Evolutionary conservation across 2,329 filamentous ascomycete genomes (phyloP).

Genomic region (Fusarium mangiferae): DNA sequence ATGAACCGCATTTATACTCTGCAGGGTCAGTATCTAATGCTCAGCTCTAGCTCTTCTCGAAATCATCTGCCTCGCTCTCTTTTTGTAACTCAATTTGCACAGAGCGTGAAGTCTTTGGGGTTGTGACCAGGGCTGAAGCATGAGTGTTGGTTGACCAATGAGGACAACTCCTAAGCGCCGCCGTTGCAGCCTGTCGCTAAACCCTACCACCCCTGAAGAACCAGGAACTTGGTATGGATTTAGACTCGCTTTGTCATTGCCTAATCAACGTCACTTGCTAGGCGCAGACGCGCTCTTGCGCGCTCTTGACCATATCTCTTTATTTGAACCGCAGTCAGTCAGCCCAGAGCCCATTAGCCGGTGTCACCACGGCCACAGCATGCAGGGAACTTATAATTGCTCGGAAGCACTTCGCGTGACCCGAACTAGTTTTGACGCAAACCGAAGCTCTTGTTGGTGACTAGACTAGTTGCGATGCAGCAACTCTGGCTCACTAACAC

Average conservation of each 20-base stretch:
- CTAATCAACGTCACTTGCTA: constrained; percentile 30
- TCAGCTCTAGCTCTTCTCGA: not conserved
- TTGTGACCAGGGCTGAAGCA: constrained; percentile 40
- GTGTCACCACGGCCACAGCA: constrained; percentile 4
- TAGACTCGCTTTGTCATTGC: constrained; percentile 16
- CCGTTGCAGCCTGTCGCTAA: constrained; percentile 42
- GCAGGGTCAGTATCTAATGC: not conserved
- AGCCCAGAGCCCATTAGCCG: constrained; percentile 16
- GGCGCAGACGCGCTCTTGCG: constrained; percentile 21
- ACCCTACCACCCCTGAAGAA: constrained; percentile 38
- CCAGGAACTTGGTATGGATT: constrained; percentile 26
- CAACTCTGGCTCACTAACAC: constrained; percentile 23
- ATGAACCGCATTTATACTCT: not conserved
- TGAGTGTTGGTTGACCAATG: constrained; percentile 40
- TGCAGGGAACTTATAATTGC: constrained; percentile 28
- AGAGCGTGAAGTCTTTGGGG: constrained; percentile 27
- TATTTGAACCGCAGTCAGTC: not conserved
- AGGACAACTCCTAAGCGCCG: constrained; percentile 45
- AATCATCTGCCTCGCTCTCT: not conserved
- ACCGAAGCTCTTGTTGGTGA: constrained; percentile 40
- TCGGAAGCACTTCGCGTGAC: constrained; percentile 3
- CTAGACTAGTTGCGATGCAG: constrained; percentile 28
- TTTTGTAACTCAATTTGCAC: not conserved
- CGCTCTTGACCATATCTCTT: constrained; percentile 2
- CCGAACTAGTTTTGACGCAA: constrained; percentile 22